These are phyloP conservation scores for Aphanomyces cochlioides DNA, from an alignment of 352 stramenopile genomes.

Conservation along the genomic window DNA sequence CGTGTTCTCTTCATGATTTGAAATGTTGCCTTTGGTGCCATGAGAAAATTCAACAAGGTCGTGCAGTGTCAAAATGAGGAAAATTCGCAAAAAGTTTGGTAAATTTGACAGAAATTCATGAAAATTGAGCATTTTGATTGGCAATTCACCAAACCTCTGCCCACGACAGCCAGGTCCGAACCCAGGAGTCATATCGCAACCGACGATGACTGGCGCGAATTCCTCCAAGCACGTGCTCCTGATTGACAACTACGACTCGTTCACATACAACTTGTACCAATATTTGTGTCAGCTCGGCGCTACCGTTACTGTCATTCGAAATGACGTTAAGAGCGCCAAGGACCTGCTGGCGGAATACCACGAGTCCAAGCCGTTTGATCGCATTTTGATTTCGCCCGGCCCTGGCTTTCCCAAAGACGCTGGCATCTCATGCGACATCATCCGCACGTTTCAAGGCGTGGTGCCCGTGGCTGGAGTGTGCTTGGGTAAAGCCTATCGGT, in stretches of 20 bases:
- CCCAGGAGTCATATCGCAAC: too few species aligned
- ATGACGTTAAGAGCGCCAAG: constrained; percentile 80
- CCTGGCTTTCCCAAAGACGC: constrained; percentile 78
- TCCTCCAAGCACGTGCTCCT: constrained; percentile 49
- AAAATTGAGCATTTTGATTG: too few species aligned
- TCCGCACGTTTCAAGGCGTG: constrained; percentile 73
- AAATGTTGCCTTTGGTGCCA: too few species aligned
- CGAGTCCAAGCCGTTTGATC: constrained; percentile 55
- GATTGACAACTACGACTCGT: constrained; percentile 90
- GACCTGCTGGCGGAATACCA: constrained; percentile 50
- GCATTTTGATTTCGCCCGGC: constrained; percentile 85
- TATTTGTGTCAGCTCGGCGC: constrained; percentile 84
- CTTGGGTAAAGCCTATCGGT: constrained; percentile 38
- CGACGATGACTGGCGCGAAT: background rate
- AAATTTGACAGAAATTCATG: too few species aligned
- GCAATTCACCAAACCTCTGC: too few species aligned
- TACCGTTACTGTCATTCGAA: constrained; percentile 72
- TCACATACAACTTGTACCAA: constrained; percentile 90
- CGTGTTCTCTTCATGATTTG: too few species aligned
- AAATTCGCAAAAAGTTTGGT: too few species aligned
- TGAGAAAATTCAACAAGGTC: too few species aligned
- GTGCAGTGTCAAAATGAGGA: too few species aligned
- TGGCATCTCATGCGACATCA: constrained; percentile 78
- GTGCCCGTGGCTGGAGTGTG: constrained; percentile 83
- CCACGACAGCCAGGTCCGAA: too few species aligned